These are phyloP conservation scores for Trichothecium sympodiale DNA, from an alignment of 2,329 filamentous ascomycete genomes.

Conservation along the genomic window DNA sequence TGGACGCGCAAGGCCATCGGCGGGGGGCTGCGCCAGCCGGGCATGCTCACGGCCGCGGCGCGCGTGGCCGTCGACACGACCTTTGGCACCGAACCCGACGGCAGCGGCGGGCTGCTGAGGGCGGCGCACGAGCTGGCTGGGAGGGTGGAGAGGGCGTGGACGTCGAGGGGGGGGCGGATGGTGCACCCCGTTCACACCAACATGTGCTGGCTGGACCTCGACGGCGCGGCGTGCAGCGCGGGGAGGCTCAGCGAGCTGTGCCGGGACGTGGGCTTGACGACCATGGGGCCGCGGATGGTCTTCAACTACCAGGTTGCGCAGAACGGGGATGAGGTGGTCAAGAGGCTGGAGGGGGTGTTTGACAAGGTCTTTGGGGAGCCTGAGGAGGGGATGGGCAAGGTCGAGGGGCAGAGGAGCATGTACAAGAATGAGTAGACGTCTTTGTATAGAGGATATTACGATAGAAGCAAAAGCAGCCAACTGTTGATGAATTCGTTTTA, in stretches of 20 bases:
- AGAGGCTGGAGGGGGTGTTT: slow-evolving; percentile 45
- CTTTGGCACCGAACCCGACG: slow-evolving; percentile 25
- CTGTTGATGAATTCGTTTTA: no score
- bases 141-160: slow-evolving; percentile 60
- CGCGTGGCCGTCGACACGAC: slow-evolving; percentile 50
- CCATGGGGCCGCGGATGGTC: slow-evolving; percentile 30
- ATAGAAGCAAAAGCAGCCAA: no score
- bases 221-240: slow-evolving; percentile 37
- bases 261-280: slow-evolving; percentile 28
- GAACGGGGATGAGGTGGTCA: slow-evolving; percentile 47
- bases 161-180: slow-evolving; percentile 55
- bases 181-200: slow-evolving; percentile 71
- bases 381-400: slow-evolving; percentile 5
- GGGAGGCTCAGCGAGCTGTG: slow-evolving; percentile 27
- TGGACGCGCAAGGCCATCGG: slow-evolving; percentile 59
- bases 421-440: slow-evolving; percentile 7
- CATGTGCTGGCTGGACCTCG: slow-evolving; percentile 78
- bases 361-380: slow-evolving; percentile 16
- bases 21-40: slow-evolving; percentile 63
- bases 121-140: slow-evolving; percentile 52
- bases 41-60: slow-evolving; percentile 61
- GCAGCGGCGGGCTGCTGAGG: slow-evolving; percentile 44
- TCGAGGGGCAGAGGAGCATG: slow-evolving; percentile 14
- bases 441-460: no score
- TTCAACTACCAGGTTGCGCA: slow-evolving; percentile 51